These are phyloP conservation scores for Neckera pumila DNA, from an alignment of 225 moss, liverwort and hornwort genomes.

Conservation along the genomic window DNA sequence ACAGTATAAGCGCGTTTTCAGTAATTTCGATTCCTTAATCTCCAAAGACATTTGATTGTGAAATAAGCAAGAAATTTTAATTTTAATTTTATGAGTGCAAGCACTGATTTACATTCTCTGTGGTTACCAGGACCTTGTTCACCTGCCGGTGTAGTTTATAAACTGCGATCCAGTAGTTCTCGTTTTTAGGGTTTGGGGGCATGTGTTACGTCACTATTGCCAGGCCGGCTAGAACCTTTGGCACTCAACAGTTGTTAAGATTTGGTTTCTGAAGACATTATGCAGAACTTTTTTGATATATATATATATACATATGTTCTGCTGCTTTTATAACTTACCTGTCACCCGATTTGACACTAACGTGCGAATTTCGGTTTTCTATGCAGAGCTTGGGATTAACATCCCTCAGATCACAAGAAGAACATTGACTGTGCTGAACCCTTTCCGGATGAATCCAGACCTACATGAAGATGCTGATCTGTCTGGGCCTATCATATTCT, in stretches of 20 bases:
- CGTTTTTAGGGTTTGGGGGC: background rate
- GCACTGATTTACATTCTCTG: background rate
- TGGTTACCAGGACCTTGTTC: background rate
- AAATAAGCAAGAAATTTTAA: background rate
- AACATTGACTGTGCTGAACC: background rate
- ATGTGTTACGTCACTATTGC: background rate
- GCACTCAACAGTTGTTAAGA: background rate
- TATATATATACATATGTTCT: background rate
- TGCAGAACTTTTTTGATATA: background rate
- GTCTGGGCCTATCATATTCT: background rate
- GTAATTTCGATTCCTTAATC: too few species aligned
- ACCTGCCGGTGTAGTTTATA: background rate
- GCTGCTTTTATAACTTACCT: background rate
- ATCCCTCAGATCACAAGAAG: background rate
- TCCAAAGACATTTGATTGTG: background rate
- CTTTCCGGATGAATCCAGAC: background rate
- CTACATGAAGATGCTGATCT: background rate
- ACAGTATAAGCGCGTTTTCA: background rate
- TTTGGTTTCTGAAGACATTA: background rate
- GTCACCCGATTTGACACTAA: background rate
- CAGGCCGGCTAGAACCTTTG: background rate
- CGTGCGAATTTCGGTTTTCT: background rate
- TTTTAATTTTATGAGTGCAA: background rate
- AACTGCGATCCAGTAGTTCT: background rate
- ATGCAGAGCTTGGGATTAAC: background rate